Conservation (phyloP, 352 stramenopile species). For the Pythium folliculosum region DNA sequence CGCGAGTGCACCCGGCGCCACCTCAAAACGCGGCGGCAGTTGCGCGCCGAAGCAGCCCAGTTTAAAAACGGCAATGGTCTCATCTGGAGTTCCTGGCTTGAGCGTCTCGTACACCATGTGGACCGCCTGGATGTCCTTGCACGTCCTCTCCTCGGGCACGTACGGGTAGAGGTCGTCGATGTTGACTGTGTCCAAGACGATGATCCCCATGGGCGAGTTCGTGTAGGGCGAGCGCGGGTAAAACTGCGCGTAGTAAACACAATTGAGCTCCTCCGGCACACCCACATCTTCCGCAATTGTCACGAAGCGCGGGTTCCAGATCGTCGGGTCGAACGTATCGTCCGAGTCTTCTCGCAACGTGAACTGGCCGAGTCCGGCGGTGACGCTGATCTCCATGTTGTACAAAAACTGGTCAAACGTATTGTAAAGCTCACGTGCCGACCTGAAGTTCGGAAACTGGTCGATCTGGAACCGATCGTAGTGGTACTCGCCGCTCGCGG, state of each 20-base stretch:
- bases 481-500: conserved; percentile 8
- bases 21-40: conserved; percentile 6
- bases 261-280: conserved; percentile 20
- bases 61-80: too few relatives aligned
- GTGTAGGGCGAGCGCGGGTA: conserved; percentile 20
- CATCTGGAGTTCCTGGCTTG: background rate
- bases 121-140: conserved; percentile 9
- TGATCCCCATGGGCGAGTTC: conserved; percentile 29
- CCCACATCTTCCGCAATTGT: conserved; percentile 28
- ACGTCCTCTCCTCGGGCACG: conserved; percentile 21
- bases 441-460: conserved; percentile 40
- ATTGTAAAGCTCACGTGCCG: conserved; percentile 46
- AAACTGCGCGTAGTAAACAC: conserved; percentile 31
- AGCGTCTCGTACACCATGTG: conserved; percentile 3
- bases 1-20: background rate
- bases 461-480: conserved; percentile 36
- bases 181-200: conserved; percentile 39
- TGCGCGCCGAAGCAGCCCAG: conserved; percentile 7
- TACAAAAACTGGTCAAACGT: conserved; percentile 38
- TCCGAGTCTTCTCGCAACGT: conserved; percentile 44
- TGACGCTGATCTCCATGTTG: conserved; percentile 59
- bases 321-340: conserved; percentile 20
- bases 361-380: conserved; percentile 43
- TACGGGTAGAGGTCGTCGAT: conserved; percentile 52
- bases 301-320: conserved; percentile 46